Evolutionary conservation across 495 filamentous ascomycete species (phyloP).

Genomic region (Astrothelium subdiscretum): DNA sequence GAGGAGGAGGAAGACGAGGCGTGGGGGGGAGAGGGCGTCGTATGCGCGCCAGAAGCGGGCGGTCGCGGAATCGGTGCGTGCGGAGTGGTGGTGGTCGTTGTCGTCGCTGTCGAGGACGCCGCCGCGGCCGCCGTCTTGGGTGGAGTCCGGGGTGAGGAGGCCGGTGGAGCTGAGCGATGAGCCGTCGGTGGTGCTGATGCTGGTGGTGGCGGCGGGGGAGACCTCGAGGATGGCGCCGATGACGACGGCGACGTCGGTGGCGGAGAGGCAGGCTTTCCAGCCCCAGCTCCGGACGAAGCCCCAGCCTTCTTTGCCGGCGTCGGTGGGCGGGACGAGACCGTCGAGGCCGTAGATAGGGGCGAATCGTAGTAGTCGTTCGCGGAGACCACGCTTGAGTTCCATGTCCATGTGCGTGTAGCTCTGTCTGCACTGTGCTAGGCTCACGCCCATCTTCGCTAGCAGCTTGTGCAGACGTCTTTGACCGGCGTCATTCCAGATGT

Average conservation of each 20-base stretch:
- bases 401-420: constrained; percentile 98
- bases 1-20: constrained; percentile 54
- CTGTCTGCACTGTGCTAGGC: constrained; percentile 83
- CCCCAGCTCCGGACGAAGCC: constrained; percentile 97
- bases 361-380: constrained; percentile 78
- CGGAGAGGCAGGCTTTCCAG: constrained; percentile 87
- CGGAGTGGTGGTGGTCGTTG: constrained; percentile 27
- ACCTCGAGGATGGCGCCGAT: constrained; percentile 88
- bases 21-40: constrained; percentile 57
- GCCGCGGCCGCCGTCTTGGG: constrained; percentile 10
- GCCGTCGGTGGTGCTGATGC: constrained; percentile 27
- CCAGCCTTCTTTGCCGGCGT: constrained; percentile 71
- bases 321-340: constrained; percentile 65
- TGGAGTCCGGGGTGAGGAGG: constrained; percentile 14
- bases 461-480: constrained; percentile 89
- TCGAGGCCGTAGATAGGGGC: constrained; percentile 85
- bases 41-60: constrained; percentile 85
- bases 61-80: not conserved
- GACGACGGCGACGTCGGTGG: constrained; percentile 82
- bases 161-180: constrained; percentile 7
- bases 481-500: constrained; percentile 87
- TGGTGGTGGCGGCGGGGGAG: constrained; percentile 34
- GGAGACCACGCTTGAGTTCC: constrained; percentile 79
- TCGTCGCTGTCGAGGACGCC: constrained; percentile 29
- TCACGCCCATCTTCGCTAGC: constrained; percentile 95